Evolutionary conservation across 352 stramenopile species (phyloP).

Genomic region (Phytophthora brassicae): DNA sequence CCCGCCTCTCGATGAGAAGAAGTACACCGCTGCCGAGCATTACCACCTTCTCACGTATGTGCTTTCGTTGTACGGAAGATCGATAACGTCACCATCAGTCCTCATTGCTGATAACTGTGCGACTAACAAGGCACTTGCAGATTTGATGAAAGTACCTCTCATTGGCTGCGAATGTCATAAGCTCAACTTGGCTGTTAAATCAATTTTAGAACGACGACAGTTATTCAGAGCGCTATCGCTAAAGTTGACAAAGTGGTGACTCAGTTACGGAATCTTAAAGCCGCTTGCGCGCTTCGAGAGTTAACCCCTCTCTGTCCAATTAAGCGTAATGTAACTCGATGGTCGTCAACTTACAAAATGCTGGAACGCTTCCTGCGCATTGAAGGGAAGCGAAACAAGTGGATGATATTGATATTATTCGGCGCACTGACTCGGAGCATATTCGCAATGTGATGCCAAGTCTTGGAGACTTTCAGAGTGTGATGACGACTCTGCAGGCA

Average conservation of each 20-base stretch:
- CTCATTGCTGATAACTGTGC: slow-evolving; percentile 4
- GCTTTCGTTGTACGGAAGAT: too few relatives aligned
- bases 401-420: slow-evolving; percentile 1
- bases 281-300: not conserved
- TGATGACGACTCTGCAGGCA: not conserved
- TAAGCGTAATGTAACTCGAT: not conserved
- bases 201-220: not conserved
- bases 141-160: slow-evolving; percentile 1
- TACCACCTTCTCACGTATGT: too few relatives aligned
- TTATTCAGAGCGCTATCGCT: not conserved
- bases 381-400: not conserved
- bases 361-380: not conserved
- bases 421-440: not conserved
- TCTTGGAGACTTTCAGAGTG: not conserved
- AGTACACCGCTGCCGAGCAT: not conserved
- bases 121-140: slow-evolving; percentile 2
- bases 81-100: not conserved
- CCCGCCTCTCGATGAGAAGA: slow-evolving; percentile 2
- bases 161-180: not conserved
- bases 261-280: not conserved
- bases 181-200: not conserved
- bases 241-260: not conserved
- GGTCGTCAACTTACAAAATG: slow-evolving; percentile 1
- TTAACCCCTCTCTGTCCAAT: not conserved
- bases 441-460: not conserved